phyloP scores from a whole-genome alignment of 441 rosid genomes.

The Omphalea diandra region DNA sequence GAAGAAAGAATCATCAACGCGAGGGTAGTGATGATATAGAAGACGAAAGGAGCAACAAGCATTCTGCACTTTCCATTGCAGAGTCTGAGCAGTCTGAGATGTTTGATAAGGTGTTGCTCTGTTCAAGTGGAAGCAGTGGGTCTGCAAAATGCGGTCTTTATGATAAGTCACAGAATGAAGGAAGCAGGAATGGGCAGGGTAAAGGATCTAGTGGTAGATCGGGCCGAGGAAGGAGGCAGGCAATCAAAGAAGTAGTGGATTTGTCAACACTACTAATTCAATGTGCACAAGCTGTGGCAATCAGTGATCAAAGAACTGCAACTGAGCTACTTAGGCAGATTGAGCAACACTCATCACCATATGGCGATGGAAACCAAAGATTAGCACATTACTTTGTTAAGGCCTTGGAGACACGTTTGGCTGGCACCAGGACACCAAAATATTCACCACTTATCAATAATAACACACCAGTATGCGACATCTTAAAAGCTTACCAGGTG shows the following conservation, averaged over 20 bases:
- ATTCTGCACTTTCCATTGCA: constrained; percentile 46
- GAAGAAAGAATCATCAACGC: constrained; percentile 45
- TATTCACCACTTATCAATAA: constrained; percentile 28
- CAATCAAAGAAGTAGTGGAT: constrained; percentile 52
- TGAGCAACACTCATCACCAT: constrained; percentile 54
- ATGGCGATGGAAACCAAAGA: constrained; percentile 72
- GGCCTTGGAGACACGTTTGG: constrained; percentile 75
- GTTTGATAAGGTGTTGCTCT: constrained; percentile 65
- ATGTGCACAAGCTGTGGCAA: constrained; percentile 81
- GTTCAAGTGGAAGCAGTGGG: constrained; percentile 33
- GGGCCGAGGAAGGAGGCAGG: constrained; percentile 32
- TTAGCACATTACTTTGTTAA: constrained; percentile 66
- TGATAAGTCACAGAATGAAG: constrained; percentile 25
- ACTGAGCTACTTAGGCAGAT: constrained; percentile 64
- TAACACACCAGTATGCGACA: constrained; percentile 55
- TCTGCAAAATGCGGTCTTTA: constrained; percentile 10
- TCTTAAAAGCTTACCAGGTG: constrained; percentile 58
- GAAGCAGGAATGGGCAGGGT: constrained; percentile 16
- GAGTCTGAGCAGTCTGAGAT: constrained; percentile 50
- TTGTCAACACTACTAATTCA: constrained; percentile 57
- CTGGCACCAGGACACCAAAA: constrained; percentile 51
- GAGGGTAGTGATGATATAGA: constrained; percentile 44
- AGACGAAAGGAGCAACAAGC: constrained; percentile 53
- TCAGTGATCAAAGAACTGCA: constrained; percentile 62
- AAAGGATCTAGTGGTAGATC: constrained; percentile 41